phyloP scores from a whole-genome alignment of 2,329 filamentous ascomycete species.

The Anisogramma anomala region DNA sequence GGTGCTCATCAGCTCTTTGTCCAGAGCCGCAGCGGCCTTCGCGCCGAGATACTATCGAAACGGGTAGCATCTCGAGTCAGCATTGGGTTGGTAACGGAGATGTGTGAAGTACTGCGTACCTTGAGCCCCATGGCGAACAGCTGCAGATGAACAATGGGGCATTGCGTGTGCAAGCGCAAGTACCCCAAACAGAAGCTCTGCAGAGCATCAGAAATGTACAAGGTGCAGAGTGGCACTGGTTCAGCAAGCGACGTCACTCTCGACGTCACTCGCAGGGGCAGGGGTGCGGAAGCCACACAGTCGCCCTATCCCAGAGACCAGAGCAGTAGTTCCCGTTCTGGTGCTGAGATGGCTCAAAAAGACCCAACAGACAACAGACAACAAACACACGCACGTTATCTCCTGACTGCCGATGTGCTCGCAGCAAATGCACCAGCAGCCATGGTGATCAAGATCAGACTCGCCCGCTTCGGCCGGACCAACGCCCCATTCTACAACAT shows the following conservation, averaged over 20 bases:
- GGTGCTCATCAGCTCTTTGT: conserved; percentile 85
- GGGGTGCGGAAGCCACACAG: no score
- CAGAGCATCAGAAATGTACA: no score
- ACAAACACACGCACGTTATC: conserved; percentile 1
- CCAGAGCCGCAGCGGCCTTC: conserved; percentile 77
- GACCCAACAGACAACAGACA: conserved; percentile 10
- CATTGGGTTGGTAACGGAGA: background rate
- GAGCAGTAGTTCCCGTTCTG: background rate
- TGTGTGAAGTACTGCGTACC: no score
- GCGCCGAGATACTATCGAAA: conserved; percentile 67
- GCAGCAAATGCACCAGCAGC: no score
- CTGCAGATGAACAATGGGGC: background rate
- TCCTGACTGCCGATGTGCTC: no score
- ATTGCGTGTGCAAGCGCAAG: no score
- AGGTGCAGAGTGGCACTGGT: no score
- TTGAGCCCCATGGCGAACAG: conserved; percentile 24
- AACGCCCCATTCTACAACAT: conserved; percentile 97
- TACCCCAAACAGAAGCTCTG: no score
- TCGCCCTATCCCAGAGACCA: background rate
- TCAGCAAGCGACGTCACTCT: no score
- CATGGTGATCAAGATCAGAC: conserved; percentile 90
- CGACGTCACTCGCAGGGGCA: conserved; percentile 4
- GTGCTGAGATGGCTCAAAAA: conserved; percentile 1
- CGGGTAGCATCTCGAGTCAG: conserved; percentile 15
- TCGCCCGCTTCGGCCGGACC: conserved; percentile 82